Conservation (phyloP, 768 basidiomycete species). For the Strobilomyces dryophilus region DNA sequence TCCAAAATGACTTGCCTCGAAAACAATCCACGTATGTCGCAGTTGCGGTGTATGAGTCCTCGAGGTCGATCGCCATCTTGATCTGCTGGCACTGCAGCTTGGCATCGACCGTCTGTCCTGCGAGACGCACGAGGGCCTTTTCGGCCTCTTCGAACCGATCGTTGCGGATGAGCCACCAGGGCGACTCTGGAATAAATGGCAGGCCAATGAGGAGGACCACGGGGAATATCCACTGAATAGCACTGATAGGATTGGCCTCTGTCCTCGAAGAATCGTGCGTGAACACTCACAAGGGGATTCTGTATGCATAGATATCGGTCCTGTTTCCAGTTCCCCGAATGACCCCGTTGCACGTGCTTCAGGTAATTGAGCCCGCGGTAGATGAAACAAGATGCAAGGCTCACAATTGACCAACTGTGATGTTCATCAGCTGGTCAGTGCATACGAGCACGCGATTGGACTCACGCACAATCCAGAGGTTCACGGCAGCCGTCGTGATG, state of each 20-base stretch:
- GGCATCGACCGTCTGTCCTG: slow-evolving; percentile 21
- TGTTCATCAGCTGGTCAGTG: neutral
- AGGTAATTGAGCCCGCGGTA: neutral
- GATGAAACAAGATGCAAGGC: neutral
- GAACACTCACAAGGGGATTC: slow-evolving; percentile 23
- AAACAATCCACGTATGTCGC: slow-evolving; percentile 32
- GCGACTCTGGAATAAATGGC: slow-evolving; percentile 27
- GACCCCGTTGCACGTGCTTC: slow-evolving; percentile 24
- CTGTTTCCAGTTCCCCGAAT: slow-evolving; percentile 22
- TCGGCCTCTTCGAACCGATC: neutral
- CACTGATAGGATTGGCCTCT: slow-evolving; percentile 5
- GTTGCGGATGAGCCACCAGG: neutral
- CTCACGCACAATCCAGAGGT: neutral
- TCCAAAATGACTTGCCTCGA: slow-evolving; percentile 15
- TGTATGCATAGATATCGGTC: slow-evolving; percentile 22
- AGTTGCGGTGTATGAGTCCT: slow-evolving; percentile 25
- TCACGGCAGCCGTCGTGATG: neutral
- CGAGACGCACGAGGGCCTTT: slow-evolving; percentile 11
- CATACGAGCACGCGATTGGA: neutral
- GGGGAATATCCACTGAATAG: slow-evolving; percentile 33
- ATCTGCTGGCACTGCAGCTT: slow-evolving; percentile 23
- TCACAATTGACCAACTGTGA: slow-evolving; percentile 23
- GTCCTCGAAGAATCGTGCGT: too few species aligned
- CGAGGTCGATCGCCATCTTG: slow-evolving; percentile 27
- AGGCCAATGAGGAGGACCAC: slow-evolving; percentile 29